Evolutionary conservation across 495 filamentous ascomycete genomes (phyloP).

Genomic region (Hypoxylon perforatum): DNA sequence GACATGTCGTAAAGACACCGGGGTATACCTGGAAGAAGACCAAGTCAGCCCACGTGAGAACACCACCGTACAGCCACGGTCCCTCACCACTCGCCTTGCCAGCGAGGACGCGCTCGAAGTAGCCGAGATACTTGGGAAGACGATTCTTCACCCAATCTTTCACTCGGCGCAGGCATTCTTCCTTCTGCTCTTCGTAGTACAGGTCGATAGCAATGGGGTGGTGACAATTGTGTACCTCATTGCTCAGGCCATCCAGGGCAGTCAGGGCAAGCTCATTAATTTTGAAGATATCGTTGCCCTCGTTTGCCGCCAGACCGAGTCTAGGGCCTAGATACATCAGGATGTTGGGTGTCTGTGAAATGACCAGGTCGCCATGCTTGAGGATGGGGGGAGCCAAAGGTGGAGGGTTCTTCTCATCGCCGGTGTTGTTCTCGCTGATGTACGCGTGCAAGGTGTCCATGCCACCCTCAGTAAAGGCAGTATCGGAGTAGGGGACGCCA

Average conservation of each 20-base stretch:
- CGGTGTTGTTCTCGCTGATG: constrained; percentile 45
- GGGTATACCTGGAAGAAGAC: constrained; percentile 68
- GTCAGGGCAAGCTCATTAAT: too few relatives aligned
- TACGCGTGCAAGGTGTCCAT: constrained; percentile 47
- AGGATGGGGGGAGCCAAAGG: constrained; percentile 68
- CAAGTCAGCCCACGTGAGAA: constrained; percentile 71
- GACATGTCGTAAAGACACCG: not conserved
- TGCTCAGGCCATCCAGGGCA: too few relatives aligned
- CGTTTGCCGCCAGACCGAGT: too few relatives aligned
- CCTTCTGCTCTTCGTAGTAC: constrained; percentile 75
- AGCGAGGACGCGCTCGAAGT: constrained; percentile 68
- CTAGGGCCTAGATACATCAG: constrained; percentile 65
- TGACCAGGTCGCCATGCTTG: constrained; percentile 63
- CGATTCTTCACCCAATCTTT: constrained; percentile 63
- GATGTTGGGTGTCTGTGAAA: constrained; percentile 72
- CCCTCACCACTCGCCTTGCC: constrained; percentile 61
- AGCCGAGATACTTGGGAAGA: constrained; percentile 70
- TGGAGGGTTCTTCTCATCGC: constrained; percentile 62
- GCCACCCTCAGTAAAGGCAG: constrained; percentile 50
- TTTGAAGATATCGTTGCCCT: too few relatives aligned
- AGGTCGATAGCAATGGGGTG: constrained; percentile 64
- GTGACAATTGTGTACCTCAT: constrained; percentile 73
- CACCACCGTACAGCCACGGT: constrained; percentile 65
- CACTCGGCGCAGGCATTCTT: constrained; percentile 60
- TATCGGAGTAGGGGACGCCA: constrained; percentile 67